A percentile compares a stretch with the other conserved stretches of the same genome.
These are phyloP conservation scores for Heliosperma pusillum DNA, from an alignment of 148 eudicot genomes.

Conservation along the genomic window DNA sequence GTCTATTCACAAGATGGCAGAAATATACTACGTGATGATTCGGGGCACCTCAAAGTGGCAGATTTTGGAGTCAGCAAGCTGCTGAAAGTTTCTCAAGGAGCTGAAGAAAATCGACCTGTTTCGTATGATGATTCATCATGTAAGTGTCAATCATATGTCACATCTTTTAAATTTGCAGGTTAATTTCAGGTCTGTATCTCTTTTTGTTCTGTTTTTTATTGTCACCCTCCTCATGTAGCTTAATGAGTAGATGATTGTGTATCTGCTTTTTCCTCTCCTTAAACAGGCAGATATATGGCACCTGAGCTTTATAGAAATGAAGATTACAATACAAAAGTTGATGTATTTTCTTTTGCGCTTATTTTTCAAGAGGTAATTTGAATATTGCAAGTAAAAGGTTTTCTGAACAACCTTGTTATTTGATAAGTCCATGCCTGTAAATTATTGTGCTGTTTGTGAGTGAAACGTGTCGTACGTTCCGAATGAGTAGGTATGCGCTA, in stretches of 20 bases:
- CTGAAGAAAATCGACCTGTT: conserved; percentile 54
- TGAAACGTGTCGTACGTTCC: conserved; percentile 17
- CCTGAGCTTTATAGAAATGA: conserved; percentile 89
- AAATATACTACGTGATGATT: conserved; percentile 94
- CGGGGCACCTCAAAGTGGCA: conserved; percentile 97
- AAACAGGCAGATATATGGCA: conserved; percentile 85
- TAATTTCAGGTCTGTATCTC: neutral
- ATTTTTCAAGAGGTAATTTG: conserved; percentile 86
- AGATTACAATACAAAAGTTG: conserved; percentile 91
- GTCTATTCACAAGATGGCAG: conserved; percentile 56
- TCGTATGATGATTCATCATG: conserved; percentile 54
- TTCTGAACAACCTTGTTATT: neutral
- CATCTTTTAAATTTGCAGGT: neutral
- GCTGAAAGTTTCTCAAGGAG: conserved; percentile 64
- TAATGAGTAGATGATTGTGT: neutral
- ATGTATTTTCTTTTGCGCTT: conserved; percentile 93
- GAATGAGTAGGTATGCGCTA: neutral
- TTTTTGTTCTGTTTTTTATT: neutral
- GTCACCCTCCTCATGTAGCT: neutral
- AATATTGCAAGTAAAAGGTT: neutral
- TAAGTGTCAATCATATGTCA: conserved; percentile 36
- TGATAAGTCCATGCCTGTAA: too few species aligned
- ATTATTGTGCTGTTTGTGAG: neutral
- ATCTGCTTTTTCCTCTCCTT: conserved; percentile 2
- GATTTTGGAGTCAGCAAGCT: conserved; percentile 97